Percentiles rank a stretch among this genome's conserved stretches.
Evolutionary conservation across 2,329 filamentous ascomycete species (phyloP).

Genomic region (Claviceps monticola): DNA sequence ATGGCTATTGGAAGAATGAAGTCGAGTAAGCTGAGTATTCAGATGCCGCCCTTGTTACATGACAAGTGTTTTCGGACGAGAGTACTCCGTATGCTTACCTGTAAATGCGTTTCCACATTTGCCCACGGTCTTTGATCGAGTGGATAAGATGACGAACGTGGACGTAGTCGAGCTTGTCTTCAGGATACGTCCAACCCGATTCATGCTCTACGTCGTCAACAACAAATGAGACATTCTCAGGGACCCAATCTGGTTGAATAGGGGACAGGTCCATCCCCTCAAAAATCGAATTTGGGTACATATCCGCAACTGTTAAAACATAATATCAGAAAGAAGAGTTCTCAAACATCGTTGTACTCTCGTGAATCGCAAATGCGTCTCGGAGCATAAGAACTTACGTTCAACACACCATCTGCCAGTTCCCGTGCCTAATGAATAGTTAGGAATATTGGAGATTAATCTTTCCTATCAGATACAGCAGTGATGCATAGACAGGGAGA

Average conservation of each 20-base stretch:
- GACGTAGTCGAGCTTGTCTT: constrained; percentile 33
- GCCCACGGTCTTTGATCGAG: constrained; percentile 27
- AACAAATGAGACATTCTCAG: constrained; percentile 36
- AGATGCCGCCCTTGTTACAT: background rate
- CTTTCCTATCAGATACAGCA: background rate
- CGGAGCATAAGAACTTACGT: constrained; percentile 21
- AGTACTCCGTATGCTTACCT: constrained; percentile 17
- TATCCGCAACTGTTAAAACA: constrained; percentile 28
- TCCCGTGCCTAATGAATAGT: constrained; percentile 27
- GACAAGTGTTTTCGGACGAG: background rate
- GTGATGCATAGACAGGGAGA: background rate
- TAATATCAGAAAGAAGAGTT: background rate
- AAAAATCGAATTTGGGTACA: constrained; percentile 28
- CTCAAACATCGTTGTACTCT: background rate
- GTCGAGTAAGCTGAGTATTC: background rate
- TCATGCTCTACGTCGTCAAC: constrained; percentile 38
- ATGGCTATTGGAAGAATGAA: constrained; percentile 20
- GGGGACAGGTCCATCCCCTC: constrained; percentile 37
- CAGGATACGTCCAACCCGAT: constrained; percentile 33
- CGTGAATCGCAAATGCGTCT: background rate
- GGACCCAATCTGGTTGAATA: constrained; percentile 37
- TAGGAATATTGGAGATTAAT: background rate
- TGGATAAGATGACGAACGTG: constrained; percentile 34
- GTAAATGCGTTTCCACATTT: constrained; percentile 28
- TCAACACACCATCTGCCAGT: constrained; percentile 38